Conservation (phyloP, 2,329 filamentous ascomycete species). For the Stachybotrys chartarum region DNA sequence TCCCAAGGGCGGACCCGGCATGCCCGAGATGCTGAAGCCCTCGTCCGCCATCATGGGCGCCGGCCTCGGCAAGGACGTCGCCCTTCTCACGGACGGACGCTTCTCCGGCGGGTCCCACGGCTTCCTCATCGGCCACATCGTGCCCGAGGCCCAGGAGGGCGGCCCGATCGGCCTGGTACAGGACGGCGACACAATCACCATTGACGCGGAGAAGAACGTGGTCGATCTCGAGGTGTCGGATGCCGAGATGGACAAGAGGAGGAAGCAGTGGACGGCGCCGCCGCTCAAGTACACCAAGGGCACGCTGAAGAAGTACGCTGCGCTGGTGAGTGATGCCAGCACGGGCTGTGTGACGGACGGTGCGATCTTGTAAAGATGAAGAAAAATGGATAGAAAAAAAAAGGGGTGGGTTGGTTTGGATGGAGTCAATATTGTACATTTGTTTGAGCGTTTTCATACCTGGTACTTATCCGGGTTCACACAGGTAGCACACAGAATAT, state of each 20-base stretch:
- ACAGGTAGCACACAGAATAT: not conserved
- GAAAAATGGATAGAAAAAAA: not conserved
- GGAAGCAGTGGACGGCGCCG: conserved; percentile 56
- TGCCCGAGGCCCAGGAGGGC: conserved; percentile 79
- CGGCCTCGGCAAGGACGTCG: conserved; percentile 68
- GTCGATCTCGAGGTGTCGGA: conserved; percentile 61
- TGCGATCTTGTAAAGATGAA: not conserved
- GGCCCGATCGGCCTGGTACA: conserved; percentile 78
- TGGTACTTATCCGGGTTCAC: not conserved
- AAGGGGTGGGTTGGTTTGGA: not conserved
- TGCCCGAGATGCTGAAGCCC: conserved; percentile 95
- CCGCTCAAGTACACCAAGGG: conserved; percentile 52
- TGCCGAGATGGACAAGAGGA: conserved; percentile 53
- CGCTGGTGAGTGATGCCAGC: conserved; percentile 50
- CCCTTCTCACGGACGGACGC: conserved; percentile 66
- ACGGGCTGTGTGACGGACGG: conserved; percentile 52
- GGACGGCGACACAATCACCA: conserved; percentile 74
- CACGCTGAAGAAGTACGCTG: conserved; percentile 64
- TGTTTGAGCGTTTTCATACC: not conserved
- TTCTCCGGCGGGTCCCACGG: conserved; percentile 80
- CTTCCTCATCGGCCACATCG: conserved; percentile 82
- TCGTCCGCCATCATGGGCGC: conserved; percentile 89
- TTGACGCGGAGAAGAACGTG: conserved; percentile 70
- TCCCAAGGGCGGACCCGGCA: conserved; percentile 86
- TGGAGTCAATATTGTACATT: not conserved